Evolutionary conservation across 2,329 filamentous ascomycete genomes (phyloP), one percentile per base, ranked within the genome.

Genomic region (Catunica adiposa): DNA sequence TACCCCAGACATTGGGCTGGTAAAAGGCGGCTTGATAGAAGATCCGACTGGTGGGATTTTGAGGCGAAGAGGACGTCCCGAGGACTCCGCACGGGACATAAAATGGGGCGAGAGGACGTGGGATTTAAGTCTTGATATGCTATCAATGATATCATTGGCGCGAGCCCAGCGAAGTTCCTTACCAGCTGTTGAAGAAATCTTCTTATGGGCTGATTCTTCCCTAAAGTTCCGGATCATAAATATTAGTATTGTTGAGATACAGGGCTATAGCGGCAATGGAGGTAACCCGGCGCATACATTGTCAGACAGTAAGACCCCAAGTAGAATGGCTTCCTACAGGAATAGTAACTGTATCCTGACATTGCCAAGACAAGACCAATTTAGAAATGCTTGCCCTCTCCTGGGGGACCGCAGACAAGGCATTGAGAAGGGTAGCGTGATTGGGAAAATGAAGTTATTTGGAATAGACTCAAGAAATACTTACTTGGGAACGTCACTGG

Each of bases 141-240:
- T 44, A 23, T 55, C 48, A 25, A n/a, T 34, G 17, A 58, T 26
- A 22, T 55, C 47, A 29, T 38, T 51, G 11, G 56, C 47, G 4
- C 56, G 56, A 6, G 56, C 56, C 70, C 77, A 79, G 62, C 77
- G 71, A 29, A 77, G 75, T 38, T 81, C 75, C 59, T 80, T 77
- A 60, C 78, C 77, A 31, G 80, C 70, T 59, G 78, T 71, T 6
- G 69, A 67, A 55, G 75, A 74, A 60, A 80, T 71, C 22, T 74
- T 77, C 66, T 80, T 80, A 62, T 77, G 76, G 34, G 74, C 76
- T 26, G 77, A 79, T 61, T 79, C 77, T 61, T 73, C 73, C 38
- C 76, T 78, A 56, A 14, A 9, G 17, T 48, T 25, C 15, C 14
- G 34, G 52, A 15, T 22, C 1, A 20, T 29, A 15, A 3, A n/a